Evolutionary conservation across 2,329 filamentous ascomycete genomes (phyloP).

Genomic region (Penicillium italicum): DNA sequence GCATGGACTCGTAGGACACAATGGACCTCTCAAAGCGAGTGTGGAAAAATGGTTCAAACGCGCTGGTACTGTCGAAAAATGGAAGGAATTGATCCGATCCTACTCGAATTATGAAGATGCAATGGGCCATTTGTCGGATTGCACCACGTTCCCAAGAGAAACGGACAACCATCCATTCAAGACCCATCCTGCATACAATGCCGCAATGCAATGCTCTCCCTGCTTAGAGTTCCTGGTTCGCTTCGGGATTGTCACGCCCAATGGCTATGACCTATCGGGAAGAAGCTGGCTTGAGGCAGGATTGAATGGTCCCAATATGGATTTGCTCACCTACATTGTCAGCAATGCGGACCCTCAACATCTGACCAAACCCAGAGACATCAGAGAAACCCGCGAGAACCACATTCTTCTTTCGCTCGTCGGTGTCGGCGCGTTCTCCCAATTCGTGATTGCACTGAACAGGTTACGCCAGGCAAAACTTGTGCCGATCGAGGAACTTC

Average conservation of each 20-base stretch:
- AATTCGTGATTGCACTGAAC: neutral
- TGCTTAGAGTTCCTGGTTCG: neutral
- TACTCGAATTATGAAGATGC: neutral
- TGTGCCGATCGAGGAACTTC: neutral
- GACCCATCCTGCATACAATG: neutral
- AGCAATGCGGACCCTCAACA: neutral
- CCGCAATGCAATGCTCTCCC: neutral
- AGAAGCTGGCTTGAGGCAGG: conserved; percentile 4
- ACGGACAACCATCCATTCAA: neutral
- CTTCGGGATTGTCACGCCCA: neutral
- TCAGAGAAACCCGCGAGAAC: neutral
- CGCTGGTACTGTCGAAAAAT: neutral
- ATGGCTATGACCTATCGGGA: conserved; percentile 2
- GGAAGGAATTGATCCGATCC: neutral
- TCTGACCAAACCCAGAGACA: neutral
- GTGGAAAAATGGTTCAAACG: neutral
- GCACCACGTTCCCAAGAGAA: neutral
- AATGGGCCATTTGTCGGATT: neutral
- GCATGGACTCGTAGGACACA: neutral
- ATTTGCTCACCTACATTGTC: neutral
- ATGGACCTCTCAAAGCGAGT: neutral
- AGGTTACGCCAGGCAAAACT: neutral
- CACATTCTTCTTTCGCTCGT: neutral
- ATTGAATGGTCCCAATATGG: neutral
- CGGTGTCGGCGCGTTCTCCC: neutral